phyloP scores from a whole-genome alignment of 768 basidiomycete genomes.

The Lactifluus volemus region DNA sequence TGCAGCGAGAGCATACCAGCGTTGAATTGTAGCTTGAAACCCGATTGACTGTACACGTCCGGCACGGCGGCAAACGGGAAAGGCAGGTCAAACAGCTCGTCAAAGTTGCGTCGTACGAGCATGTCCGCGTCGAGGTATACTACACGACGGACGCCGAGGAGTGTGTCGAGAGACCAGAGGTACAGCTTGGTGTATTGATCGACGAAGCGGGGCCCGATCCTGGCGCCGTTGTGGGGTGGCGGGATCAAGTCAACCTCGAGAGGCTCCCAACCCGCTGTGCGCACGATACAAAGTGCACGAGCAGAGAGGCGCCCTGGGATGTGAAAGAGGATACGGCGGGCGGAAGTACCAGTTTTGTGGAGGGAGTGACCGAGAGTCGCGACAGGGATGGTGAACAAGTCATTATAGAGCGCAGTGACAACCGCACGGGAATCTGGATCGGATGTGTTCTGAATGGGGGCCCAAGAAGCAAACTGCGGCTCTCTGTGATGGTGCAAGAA shows the following conservation, averaged over 20 bases:
- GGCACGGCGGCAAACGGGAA: constrained; percentile 36
- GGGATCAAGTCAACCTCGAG: constrained; percentile 30
- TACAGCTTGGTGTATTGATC: constrained; percentile 39
- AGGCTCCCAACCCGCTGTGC: constrained; percentile 32
- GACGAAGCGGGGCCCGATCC: constrained; percentile 28
- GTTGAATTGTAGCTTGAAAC: constrained; percentile 32
- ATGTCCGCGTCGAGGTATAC: constrained; percentile 39
- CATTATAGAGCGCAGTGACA: constrained; percentile 27
- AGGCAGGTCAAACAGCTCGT: constrained; percentile 37
- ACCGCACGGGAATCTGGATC: constrained; percentile 21
- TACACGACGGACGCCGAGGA: constrained; percentile 25
- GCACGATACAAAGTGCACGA: constrained; percentile 32
- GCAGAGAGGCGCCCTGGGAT: constrained; percentile 31
- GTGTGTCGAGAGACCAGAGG: constrained; percentile 32
- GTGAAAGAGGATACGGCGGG: constrained; percentile 28
- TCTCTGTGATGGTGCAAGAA: neutral
- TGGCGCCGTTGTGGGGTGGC: constrained; percentile 32
- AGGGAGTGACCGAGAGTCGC: constrained; percentile 29
- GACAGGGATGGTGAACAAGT: constrained; percentile 26
- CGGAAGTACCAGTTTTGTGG: constrained; percentile 26
- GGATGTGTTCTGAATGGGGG: neutral
- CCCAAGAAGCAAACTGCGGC: neutral
- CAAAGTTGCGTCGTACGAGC: constrained; percentile 34
- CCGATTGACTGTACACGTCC: constrained; percentile 29
- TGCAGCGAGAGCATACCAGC: constrained; percentile 30